Conservation (phyloP, 768 basidiomycete genomes). For the Podaxis carcinomalis region DNA sequence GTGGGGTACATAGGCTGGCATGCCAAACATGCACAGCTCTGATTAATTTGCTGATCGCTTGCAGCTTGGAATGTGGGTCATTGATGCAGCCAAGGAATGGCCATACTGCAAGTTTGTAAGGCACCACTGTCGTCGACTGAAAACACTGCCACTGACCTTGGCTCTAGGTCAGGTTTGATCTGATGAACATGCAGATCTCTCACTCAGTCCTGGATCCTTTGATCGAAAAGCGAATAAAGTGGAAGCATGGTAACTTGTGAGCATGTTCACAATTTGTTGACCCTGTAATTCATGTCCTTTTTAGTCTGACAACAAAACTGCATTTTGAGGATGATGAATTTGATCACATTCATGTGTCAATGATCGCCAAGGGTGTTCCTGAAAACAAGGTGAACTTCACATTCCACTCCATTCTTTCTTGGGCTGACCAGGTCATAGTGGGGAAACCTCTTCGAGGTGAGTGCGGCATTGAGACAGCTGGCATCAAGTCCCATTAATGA, state of each 20-base stretch:
- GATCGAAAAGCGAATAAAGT: conserved; percentile 56
- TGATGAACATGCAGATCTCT: conserved; percentile 71
- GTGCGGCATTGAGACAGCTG: conserved; percentile 7
- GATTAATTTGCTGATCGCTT: neutral
- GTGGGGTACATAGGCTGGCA: conserved; percentile 46
- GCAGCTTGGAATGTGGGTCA: conserved; percentile 66
- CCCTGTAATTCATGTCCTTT: conserved; percentile 2
- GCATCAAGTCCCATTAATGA: neutral
- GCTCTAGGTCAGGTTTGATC: conserved; percentile 69
- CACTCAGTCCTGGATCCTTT: conserved; percentile 44
- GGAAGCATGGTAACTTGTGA: conserved; percentile 79
- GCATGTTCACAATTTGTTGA: conserved; percentile 11
- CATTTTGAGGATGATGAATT: conserved; percentile 84
- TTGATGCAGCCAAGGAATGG: conserved; percentile 74
- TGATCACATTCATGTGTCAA: conserved; percentile 72
- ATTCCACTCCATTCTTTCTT: conserved; percentile 1
- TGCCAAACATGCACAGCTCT: neutral
- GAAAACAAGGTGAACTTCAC: conserved; percentile 60
- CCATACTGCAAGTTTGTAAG: conserved; percentile 60
- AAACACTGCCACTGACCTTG: neutral
- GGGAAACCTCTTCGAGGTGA: conserved; percentile 63
- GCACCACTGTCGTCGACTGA: neutral
- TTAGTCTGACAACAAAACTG: conserved; percentile 67
- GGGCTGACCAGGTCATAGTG: conserved; percentile 40
- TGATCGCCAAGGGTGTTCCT: conserved; percentile 63